Evolutionary conservation across 306 rosid species (phyloP), one percentile per base, ranked within the genome.

Genomic region (Trifolium fragiferum): DNA sequence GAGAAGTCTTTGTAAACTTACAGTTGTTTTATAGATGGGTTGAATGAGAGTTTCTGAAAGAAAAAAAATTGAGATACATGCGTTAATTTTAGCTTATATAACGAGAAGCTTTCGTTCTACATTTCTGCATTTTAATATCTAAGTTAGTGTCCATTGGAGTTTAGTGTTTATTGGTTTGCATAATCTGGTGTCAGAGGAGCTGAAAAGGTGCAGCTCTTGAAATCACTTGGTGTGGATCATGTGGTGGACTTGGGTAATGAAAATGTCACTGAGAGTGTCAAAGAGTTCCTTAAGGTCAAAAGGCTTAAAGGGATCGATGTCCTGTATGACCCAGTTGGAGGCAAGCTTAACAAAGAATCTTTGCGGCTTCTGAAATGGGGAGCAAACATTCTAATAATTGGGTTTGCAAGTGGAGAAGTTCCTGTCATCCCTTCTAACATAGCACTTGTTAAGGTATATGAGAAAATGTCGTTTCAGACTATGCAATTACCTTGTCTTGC

Each of bases 301-400:
- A 92, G 76, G 72, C 99, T 88, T 55, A 87, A 88, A 86, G 99
- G 97, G 80, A 77, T 94, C 40, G 97, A 94, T 75, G 97, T 94
- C 72, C 76, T 94, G 81, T 94, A 91, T 80, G 99, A 94, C 67
- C 97, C 99, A 0, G 99, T 94, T 15, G 99, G 97, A 73, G 99
- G 99, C 73, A 88, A 92, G 87, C 84, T 88, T 69, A 78, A 87
- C 0, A 90, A 88, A 88, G 98, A 91, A 70, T 59, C 84, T 8
- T 49, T 91, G 90, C 86, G 78, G 84, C 88, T 90, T 75, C 84
- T 94, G 74, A 94, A 84, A 71, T 94, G 99, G 99, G 94, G 97
- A 16, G 96, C 97, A 15, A 53, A 87, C 66, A 94, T 94, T 80
- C 90, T 94, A 70, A 80, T 94, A 66, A 94, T 94, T 50, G 99